phyloP scores from a whole-genome alignment of 2,329 filamentous ascomycete species.

The Ilyonectria sp. region DNA sequence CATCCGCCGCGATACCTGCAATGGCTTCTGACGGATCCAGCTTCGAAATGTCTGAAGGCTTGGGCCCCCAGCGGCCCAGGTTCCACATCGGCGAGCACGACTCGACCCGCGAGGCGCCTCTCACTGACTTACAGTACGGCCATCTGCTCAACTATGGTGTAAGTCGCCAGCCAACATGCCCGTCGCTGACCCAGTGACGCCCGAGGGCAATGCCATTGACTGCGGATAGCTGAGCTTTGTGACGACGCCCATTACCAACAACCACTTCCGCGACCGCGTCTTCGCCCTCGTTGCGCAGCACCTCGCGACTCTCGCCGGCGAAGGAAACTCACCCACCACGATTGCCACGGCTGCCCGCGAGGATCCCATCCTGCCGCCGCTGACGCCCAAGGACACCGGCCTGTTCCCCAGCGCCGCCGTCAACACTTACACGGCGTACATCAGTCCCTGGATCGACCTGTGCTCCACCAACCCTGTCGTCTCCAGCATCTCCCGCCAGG shows the following conservation, averaged over 20 bases:
- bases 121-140: constrained; percentile 75
- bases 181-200: constrained; percentile 14
- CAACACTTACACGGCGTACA: constrained; percentile 81
- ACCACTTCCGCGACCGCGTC: constrained; percentile 79
- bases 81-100: constrained; percentile 86
- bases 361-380: constrained; percentile 74
- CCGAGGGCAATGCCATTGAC: constrained; percentile 37
- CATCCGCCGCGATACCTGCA: constrained; percentile 10
- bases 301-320: constrained; percentile 61
- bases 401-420: constrained; percentile 78
- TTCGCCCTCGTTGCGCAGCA: constrained; percentile 73
- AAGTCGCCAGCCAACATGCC: constrained; percentile 55
- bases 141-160: constrained; percentile 79
- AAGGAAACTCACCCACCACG: constrained; percentile 56
- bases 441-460: constrained; percentile 95
- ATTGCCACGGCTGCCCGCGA: constrained; percentile 63
- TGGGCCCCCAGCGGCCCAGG: constrained; percentile 53
- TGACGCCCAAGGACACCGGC: constrained; percentile 85
- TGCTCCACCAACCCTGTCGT: constrained; percentile 87
- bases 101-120: constrained; percentile 71
- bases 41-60: constrained; percentile 46
- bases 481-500: constrained; percentile 88
- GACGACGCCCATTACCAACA: constrained; percentile 84
- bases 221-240: constrained; percentile 79
- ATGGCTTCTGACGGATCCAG: constrained; percentile 45